Conservation (phyloP, 2,329 filamentous ascomycete species). For the Paramyrothecium sp. region DNA sequence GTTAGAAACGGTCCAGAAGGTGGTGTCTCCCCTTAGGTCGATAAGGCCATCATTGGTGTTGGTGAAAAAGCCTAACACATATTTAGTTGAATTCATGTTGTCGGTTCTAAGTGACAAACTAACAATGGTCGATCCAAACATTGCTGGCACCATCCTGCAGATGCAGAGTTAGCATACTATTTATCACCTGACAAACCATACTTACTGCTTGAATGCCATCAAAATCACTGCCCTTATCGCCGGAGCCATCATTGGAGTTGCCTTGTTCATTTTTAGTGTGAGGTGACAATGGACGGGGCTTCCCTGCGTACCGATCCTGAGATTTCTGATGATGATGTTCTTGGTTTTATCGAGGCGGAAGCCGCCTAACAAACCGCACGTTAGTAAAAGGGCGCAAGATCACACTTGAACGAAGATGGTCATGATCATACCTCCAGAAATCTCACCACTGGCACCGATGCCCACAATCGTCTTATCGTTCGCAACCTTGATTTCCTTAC, state of each 20-base stretch:
- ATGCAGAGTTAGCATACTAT: conserved; percentile 4
- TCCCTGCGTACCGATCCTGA: conserved; percentile 8
- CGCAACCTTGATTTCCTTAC: conserved; percentile 13
- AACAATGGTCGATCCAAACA: conserved; percentile 15
- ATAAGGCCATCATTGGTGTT: conserved; percentile 11
- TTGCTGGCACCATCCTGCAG: conserved; percentile 10
- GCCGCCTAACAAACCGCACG: conserved; percentile 4
- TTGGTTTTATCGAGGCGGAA: conserved; percentile 9
- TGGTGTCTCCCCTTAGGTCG: conserved; percentile 13
- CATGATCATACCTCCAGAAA: conserved; percentile 3
- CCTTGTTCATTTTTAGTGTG: background rate
- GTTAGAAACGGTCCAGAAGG: conserved; percentile 15
- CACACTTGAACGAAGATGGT: background rate
- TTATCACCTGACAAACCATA: conserved; percentile 4
- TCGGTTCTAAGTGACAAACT: background rate
- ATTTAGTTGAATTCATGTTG: background rate
- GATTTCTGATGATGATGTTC: conserved; percentile 17
- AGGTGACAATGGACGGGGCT: conserved; percentile 3
- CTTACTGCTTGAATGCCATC: conserved; percentile 1
- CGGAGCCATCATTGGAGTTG: background rate
- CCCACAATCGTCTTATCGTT: conserved; percentile 19
- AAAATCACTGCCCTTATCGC: background rate
- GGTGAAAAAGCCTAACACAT: background rate
- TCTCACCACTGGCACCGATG: conserved; percentile 9
- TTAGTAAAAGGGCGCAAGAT: background rate